These are phyloP conservation scores for Coemansia sp. DNA, from an alignment of 192 early-diverging fungal genomes.

Conservation along the genomic window DNA sequence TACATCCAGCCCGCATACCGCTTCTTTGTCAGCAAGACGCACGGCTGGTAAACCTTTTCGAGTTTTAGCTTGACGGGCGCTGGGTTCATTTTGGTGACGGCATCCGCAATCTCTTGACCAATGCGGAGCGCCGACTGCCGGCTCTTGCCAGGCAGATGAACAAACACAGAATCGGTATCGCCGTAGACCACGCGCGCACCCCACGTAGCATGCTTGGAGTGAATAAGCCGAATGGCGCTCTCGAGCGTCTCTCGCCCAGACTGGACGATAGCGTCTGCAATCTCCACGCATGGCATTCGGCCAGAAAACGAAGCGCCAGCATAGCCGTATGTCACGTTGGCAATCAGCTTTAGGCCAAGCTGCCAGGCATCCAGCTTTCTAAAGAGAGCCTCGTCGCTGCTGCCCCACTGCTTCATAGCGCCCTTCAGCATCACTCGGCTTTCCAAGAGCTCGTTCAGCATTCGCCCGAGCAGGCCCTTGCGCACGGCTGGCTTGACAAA, in stretches of 20 bases:
- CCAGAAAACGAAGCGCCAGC: slow-evolving; percentile 83
- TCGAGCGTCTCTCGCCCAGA: slow-evolving; percentile 86
- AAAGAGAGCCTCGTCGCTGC: slow-evolving; percentile 43
- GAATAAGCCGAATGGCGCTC: slow-evolving; percentile 67
- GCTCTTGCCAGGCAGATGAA: slow-evolving; percentile 68
- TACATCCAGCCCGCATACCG: slow-evolving; percentile 91
- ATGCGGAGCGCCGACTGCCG: slow-evolving; percentile 77
- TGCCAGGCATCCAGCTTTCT: slow-evolving; percentile 83
- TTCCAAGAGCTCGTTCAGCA: slow-evolving; percentile 87
- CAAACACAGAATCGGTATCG: slow-evolving; percentile 94
- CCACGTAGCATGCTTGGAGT: slow-evolving; percentile 62
- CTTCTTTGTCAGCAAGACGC: slow-evolving; percentile 90
- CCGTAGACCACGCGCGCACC: slow-evolving; percentile 88
- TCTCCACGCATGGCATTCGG: slow-evolving; percentile 87
- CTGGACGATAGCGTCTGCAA: slow-evolving; percentile 91
- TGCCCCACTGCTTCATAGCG: slow-evolving; percentile 70
- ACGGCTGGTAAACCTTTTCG: slow-evolving; percentile 94
- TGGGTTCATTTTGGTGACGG: slow-evolving; percentile 75
- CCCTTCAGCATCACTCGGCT: slow-evolving; percentile 91
- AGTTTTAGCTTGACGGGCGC: slow-evolving; percentile 89
- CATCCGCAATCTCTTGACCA: slow-evolving; percentile 80
- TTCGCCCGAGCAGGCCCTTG: slow-evolving; percentile 74
- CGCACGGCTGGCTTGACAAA: slow-evolving; percentile 88
- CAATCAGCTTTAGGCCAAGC: slow-evolving; percentile 85
- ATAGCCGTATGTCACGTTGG: slow-evolving; percentile 95